Conservation (phyloP, 2,329 filamentous ascomycete genomes). For the Fusarium chuoi region DNA sequence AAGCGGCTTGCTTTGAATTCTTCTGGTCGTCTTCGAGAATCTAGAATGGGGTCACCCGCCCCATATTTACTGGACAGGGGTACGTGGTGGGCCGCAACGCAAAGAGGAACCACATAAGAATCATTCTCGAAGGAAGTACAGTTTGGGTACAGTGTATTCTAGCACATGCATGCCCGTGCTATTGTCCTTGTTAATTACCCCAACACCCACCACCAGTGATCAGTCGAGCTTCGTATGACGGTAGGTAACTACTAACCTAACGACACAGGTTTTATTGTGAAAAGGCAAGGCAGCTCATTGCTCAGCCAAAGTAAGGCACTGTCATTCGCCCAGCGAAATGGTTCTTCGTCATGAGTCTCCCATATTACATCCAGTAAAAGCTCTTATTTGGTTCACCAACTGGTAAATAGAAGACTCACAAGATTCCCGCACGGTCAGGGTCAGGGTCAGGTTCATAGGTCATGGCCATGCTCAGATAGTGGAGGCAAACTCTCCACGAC, state of each 20-base stretch:
- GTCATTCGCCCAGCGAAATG: neutral
- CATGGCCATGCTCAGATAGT: neutral
- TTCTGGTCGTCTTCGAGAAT: slow-evolving; percentile 46
- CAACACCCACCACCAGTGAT: neutral
- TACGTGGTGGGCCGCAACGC: slow-evolving; percentile 20
- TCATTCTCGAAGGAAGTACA: slow-evolving; percentile 44
- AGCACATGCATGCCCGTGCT: neutral
- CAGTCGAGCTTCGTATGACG: neutral
- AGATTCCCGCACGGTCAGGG: slow-evolving; percentile 10
- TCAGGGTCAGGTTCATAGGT: neutral
- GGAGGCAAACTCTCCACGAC: neutral
- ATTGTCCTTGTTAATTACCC: neutral
- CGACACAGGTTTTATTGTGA: neutral
- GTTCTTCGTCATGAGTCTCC: neutral
- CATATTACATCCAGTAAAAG: slow-evolving; percentile 11
- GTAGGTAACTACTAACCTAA: neutral
- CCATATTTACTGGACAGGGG: slow-evolving; percentile 35
- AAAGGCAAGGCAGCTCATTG: neutral
- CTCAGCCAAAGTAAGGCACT: neutral
- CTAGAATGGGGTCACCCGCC: slow-evolving; percentile 35
- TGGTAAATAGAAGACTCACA: slow-evolving; percentile 1
- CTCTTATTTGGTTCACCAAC: slow-evolving; percentile 2
- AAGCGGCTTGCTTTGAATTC: slow-evolving; percentile 38
- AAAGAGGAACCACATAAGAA: slow-evolving; percentile 35
- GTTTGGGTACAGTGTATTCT: slow-evolving; percentile 24